Base-by-base conservation (phyloP, 2,329 filamentous ascomycete species). In the Stromatinia cepivora region DNA sequence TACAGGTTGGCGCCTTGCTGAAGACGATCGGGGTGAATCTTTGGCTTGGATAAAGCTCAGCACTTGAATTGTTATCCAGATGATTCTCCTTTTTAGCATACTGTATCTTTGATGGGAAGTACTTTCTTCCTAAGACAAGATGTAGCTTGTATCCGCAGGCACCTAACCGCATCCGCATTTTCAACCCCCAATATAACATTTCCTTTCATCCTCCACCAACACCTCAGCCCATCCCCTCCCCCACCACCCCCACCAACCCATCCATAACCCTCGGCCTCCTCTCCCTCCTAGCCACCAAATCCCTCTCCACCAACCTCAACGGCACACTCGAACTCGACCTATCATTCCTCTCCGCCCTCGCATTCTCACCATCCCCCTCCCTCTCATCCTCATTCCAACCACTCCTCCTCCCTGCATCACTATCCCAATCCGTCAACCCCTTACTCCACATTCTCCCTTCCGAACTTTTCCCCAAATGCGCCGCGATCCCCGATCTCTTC, bases 341-440 rank as follows among this genome's bases (percentile, higher is more conserved):
- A 45, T 57, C 56, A 22, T 5, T n/a, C 39, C 39, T 39, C 45
- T 28, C n/a, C 8, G 8, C 53, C n/a, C 2, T 46, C 22, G 9
- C 20, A 17, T 9, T 42, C 25, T 50, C 59, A 15, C 28, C 9
- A 17, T 53, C 42, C 25, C 45, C 59, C 8, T 36, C n/a, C 17
- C 45, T 13, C 52, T 25, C 48, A 42, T 56, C 69, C 5, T 63
- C 45, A 39, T 46, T 46, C 61, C 62, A 67, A 13, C 28, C 69
- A 61, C 64, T 71, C 13, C 68, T 68, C 52, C 50, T 63, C 22
- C 64, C 34, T 5, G 61, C 56, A 66, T 75, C 75, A 6, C 76
- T 77, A 28, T 77, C 77, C 77, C 77, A 79, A 67, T 79, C 77
- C 11, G 64, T 54, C 50, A 79, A 28, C 1, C 77, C 77, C 5